A percentile compares a stretch with the other conserved stretches of the same genome.
phyloP scores from a whole-genome alignment of 257 asterid genomes.

The Marsdenia floribunda region DNA sequence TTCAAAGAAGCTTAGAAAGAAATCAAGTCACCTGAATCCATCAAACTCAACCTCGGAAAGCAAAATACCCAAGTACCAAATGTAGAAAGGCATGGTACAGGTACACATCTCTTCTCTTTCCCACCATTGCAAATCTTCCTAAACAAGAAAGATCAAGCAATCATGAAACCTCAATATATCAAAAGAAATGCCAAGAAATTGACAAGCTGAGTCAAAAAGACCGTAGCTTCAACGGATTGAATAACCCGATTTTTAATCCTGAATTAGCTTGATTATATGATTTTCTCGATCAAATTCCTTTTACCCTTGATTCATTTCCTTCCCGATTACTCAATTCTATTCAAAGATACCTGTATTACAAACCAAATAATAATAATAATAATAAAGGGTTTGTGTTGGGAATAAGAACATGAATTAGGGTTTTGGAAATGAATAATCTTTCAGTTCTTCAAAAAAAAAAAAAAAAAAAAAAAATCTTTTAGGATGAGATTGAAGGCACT shows the following conservation, averaged over 20 bases:
- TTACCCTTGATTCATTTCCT: background rate
- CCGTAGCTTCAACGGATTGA: background rate
- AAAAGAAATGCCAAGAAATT: background rate
- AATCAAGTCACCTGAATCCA: conserved; percentile 12
- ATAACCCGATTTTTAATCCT: background rate
- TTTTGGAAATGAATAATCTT: conserved; percentile 19
- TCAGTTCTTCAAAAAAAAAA: background rate
- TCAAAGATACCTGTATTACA: background rate
- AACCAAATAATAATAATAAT: background rate
- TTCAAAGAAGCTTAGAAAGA: background rate
- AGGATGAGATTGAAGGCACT: conserved; percentile 25
- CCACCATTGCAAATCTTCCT: background rate
- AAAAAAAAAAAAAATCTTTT: background rate
- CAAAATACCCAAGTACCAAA: background rate
- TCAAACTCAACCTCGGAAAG: background rate
- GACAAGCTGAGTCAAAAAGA: background rate
- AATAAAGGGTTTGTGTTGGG: background rate
- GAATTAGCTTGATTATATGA: background rate
- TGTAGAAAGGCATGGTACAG: background rate
- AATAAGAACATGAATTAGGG: conserved; percentile 26
- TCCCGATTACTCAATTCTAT: background rate
- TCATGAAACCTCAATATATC: background rate
- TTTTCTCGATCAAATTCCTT: background rate
- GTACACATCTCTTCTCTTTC: background rate
- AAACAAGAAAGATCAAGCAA: background rate